phyloP scores from a whole-genome alignment of 164 flowering plant genomes.

The Aristolochia fimbriata region DNA sequence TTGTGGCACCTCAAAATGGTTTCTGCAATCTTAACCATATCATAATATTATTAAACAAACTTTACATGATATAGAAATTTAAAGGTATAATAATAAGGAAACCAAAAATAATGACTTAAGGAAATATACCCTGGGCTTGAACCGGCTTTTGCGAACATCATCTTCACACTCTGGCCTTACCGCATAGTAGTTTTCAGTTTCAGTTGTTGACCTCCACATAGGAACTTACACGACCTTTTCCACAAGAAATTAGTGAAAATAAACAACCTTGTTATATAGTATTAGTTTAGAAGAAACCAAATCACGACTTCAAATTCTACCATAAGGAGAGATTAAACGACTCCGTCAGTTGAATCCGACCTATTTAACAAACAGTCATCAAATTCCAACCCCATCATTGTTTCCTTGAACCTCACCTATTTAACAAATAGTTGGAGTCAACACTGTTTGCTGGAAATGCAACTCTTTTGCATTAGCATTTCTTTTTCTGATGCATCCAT shows the following conservation, averaged over 20 bases:
- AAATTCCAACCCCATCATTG: not conserved
- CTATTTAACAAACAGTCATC: not conserved
- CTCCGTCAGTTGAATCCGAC: not conserved
- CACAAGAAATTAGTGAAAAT: not conserved
- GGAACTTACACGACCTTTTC: not conserved
- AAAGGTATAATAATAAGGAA: not conserved
- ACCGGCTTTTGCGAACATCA: slow-evolving; percentile 53
- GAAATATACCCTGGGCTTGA: slow-evolving; percentile 46
- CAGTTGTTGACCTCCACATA: slow-evolving; percentile 21
- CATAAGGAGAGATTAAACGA: not conserved
- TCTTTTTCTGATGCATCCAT: too few relatives aligned
- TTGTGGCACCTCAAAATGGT: not conserved
- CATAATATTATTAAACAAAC: not conserved
- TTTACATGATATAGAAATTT: not conserved
- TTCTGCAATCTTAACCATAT: not conserved
- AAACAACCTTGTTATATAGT: not conserved
- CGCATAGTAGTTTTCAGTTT: slow-evolving; percentile 34
- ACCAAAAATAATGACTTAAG: not conserved
- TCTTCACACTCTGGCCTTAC: slow-evolving; percentile 51
- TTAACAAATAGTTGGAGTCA: not conserved
- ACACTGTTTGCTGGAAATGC: not conserved
- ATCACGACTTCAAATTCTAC: not conserved
- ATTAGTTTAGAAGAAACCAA: not conserved
- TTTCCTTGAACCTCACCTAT: not conserved
- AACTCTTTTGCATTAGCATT: too few relatives aligned